Base-by-base conservation (phyloP, 495 filamentous ascomycete genomes). In the Penicillium robsamsonii region DNA sequence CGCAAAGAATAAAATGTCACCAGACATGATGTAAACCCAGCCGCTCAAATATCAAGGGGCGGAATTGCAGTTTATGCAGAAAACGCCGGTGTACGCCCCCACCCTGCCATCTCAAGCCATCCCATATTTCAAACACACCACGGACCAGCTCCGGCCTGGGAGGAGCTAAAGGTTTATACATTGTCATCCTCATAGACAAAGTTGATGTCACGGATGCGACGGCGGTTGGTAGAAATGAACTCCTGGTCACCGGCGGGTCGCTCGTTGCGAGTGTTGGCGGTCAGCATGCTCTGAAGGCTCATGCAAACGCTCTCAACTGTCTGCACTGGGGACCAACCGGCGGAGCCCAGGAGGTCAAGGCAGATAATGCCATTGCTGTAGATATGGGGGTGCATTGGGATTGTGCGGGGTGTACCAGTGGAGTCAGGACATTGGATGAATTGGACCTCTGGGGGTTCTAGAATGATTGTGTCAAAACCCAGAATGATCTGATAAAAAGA, bases 301-400 rank as follows among this genome's bases (percentile, higher is more conserved):
- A 98, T 94, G 78, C 91, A 96, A 43, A 98, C 85, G 62, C 89
- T 95, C 77, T 98, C 92, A 12, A 96, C 94, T 29, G 91, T 97
- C 70, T 97, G 95, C 10, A 97, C 93, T 0, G 94, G 94, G 12
- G 86, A 91, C 94, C 94, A 98, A 59, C 95, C 94, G 47, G 88
- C 85, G 3, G 74, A 76, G 54, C 91, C 90, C 17, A 98, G 87
- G 0, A 98, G 86, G 61, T 98, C 95, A 22, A 98, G 87, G 64
- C 94, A 98, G 66, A 98, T 98, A 69, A 96, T 92, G 49, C 94
- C 94, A 70, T 98, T 98, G 58, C 88, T 92, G 73, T 98, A 98
- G 69, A 98, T 89, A 75, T 98, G 94, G 1, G 94, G 94, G 62
- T 98, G 94, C 65, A 96, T 94, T 1, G 94, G 94, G 60, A 98